A percentile compares a stretch with the other conserved stretches of the same genome.
Conservation (phyloP, 805 yeast species). For the Myxozyma geophila region DNA sequence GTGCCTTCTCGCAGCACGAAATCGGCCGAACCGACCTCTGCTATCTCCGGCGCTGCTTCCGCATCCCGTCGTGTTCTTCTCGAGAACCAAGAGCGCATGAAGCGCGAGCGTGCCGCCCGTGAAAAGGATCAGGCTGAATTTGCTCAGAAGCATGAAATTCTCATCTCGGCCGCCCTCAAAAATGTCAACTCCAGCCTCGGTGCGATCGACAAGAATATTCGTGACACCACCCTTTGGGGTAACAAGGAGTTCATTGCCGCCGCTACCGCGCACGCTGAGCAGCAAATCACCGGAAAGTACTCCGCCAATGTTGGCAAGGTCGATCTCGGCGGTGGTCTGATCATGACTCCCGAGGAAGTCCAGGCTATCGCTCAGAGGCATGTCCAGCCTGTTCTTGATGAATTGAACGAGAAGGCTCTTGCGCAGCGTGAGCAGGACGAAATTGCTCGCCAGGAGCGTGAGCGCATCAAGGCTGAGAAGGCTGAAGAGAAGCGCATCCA, state of each 20-base stretch:
- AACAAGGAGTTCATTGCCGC: constrained; percentile 66
- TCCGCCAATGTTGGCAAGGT: constrained; percentile 58
- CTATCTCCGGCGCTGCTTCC: constrained; percentile 14
- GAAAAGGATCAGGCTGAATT: constrained; percentile 11
- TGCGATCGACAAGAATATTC: constrained; percentile 50
- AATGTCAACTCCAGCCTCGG: constrained; percentile 53
- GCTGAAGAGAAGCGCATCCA: constrained; percentile 27
- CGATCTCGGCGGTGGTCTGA: constrained; percentile 86
- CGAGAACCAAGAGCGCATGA: constrained; percentile 16
- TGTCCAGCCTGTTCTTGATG: constrained; percentile 81
- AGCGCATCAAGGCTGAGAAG: constrained; percentile 34
- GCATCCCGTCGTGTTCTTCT: constrained; percentile 30
- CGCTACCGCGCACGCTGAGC: constrained; percentile 79
- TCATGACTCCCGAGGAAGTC: constrained; percentile 74
- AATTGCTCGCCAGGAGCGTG: constrained; percentile 31
- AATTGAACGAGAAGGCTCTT: constrained; percentile 69
- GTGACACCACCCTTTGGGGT: constrained; percentile 48
- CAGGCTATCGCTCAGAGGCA: constrained; percentile 76
- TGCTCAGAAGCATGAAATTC: constrained; percentile 43
- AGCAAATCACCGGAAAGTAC: constrained; percentile 62
- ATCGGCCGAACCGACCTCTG: neutral
- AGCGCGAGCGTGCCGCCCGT: constrained; percentile 13
- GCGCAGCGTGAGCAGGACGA: constrained; percentile 58
- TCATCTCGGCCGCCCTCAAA: constrained; percentile 57
- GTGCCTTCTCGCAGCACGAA: constrained; percentile 6